A percentile compares a stretch with the other conserved stretches of the same genome.
Conservation (phyloP, 2,329 filamentous ascomycete genomes). For the Fusarium neocosmosporiellum region DNA sequence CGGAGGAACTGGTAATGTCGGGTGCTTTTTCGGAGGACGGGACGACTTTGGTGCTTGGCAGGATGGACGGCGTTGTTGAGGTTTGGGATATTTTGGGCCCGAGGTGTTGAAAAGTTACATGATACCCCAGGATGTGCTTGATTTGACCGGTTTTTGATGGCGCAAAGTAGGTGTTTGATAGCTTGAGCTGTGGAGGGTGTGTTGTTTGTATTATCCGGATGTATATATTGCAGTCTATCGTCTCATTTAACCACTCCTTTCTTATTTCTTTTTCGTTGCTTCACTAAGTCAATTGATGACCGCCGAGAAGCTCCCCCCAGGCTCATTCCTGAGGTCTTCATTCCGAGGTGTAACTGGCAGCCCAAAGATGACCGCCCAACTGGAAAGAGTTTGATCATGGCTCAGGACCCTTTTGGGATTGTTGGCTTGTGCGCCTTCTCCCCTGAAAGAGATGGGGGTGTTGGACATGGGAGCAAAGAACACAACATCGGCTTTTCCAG, state of each 20-base stretch:
- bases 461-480: neutral
- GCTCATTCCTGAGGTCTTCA: neutral
- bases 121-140: constrained; percentile 25
- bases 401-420: neutral
- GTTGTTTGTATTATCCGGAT: neutral
- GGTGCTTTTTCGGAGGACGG: constrained; percentile 50
- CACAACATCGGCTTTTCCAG: neutral
- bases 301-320: neutral
- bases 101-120: constrained; percentile 28
- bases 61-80: constrained; percentile 50
- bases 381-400: neutral
- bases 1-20: constrained; percentile 47
- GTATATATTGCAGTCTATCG: neutral
- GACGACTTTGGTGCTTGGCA: constrained; percentile 47
- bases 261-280: neutral
- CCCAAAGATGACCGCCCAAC: neutral
- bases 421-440: neutral
- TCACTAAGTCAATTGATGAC: neutral
- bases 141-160: neutral
- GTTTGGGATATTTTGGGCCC: constrained; percentile 46
- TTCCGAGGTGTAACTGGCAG: neutral
- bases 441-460: neutral
- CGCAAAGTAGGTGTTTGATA: neutral
- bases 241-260: neutral
- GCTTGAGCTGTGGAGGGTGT: neutral